Base-by-base conservation (phyloP, 805 yeast species). In the Yamadazyma paraphyllophila region DNA sequence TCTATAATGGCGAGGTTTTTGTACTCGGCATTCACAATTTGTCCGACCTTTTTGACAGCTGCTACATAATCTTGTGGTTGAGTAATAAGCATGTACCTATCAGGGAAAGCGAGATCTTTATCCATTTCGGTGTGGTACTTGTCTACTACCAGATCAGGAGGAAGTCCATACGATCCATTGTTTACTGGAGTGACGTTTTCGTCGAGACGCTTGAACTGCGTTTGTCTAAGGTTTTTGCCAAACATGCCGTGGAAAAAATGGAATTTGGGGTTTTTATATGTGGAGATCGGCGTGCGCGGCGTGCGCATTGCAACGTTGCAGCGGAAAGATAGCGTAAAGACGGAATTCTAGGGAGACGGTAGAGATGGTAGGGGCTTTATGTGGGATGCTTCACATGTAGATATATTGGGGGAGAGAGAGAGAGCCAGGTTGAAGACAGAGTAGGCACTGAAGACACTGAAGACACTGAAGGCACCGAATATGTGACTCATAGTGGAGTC, bases 111-210 rank as follows among this genome's bases (percentile, higher is more conserved):
- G 26, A 53, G 49, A 44, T 65, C 70, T 8, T 55, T 39, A 8
- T 51, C 51, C 45, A 60, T 52, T 15, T 51, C 47, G 12, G 61
- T 52, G 29, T 61, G 48, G 48, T 63, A 74, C 11, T 61, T 64
- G 1, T 74, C 73, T 17, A 68, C 51, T 1, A 83, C 79, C 4
- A 71, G 63, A 7, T 58, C 63, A 0, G 89, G 85, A 2, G 76
- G 67, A 1, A 74, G 63, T 1, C 89, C 90, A 55, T 62, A 84
- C 1, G 86, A 76, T 7, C 89, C 89, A 57, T 83, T 83, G 60
- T 84, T 84, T 37, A 82, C 73, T 12, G 78, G 77, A 3, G 60
- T 58, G 7, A 69, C 67, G 2, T 60, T 68, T 1, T 66, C 54
- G 27, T 64, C 74, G 10, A 80, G 65, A 12, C 59, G 53, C 1